phyloP scores from a whole-genome alignment of 108 stramenopile genomes.

The Cyclotella choctawhatcheeana region DNA sequence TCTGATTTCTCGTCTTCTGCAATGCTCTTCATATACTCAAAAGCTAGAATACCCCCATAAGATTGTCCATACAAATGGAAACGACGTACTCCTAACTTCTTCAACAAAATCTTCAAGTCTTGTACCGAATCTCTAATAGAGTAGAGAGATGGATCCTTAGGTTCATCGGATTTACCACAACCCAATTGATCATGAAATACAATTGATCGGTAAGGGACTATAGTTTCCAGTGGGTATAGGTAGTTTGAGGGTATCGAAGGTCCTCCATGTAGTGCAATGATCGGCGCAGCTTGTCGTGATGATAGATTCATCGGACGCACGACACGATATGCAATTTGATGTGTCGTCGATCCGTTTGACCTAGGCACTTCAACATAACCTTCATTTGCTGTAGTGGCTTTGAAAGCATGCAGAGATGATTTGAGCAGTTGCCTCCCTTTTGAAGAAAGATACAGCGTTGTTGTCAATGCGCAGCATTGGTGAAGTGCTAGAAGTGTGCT shows the following conservation, averaged over 20 bases:
- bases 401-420: too few relatives aligned
- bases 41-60: conserved; percentile 70
- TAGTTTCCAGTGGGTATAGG: conserved; percentile 60
- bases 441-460: too few relatives aligned
- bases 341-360: conserved; percentile 17
- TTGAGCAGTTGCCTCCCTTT: too few relatives aligned
- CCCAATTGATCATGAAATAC: conserved; percentile 78
- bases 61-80: conserved; percentile 77
- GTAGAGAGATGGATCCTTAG: conserved; percentile 45
- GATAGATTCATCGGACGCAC: conserved; percentile 36
- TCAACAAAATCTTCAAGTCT: conserved; percentile 57
- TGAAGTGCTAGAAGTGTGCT: too few relatives aligned
- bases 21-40: conserved; percentile 62
- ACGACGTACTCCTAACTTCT: conserved; percentile 43
- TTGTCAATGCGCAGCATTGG: too few relatives aligned
- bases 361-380: conserved; percentile 10
- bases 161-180: conserved; percentile 60
- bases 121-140: conserved; percentile 51
- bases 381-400: conserved; percentile 6
- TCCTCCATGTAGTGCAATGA: conserved; percentile 74
- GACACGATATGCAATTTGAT: conserved; percentile 30
- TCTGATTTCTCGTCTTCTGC: conserved; percentile 16
- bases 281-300: conserved; percentile 46
- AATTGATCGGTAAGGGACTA: conserved; percentile 59
- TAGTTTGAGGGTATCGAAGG: conserved; percentile 75